phyloP scores from a whole-genome alignment of 2,329 filamentous ascomycete species.

The Arthrobotrys pseudoclavata region DNA sequence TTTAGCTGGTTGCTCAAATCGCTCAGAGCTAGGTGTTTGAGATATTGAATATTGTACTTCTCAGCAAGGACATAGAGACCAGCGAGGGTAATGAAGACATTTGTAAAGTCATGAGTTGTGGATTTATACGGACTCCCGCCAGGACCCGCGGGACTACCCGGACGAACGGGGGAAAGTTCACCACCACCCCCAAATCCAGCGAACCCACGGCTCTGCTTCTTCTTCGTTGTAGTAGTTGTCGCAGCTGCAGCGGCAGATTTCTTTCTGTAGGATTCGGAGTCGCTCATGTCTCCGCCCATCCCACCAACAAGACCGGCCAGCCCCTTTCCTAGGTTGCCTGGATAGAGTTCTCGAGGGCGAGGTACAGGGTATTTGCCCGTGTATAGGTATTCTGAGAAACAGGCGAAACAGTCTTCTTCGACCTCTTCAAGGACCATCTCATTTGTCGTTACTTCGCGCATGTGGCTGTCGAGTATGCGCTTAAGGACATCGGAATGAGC shows the following conservation, averaged over 20 bases:
- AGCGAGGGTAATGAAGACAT: conserved; percentile 67
- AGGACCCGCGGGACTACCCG: conserved; percentile 44
- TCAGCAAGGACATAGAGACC: conserved; percentile 67
- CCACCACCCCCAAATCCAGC: conserved; percentile 52
- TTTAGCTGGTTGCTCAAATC: conserved; percentile 52
- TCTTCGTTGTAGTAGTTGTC: conserved; percentile 40
- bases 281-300: conserved; percentile 48
- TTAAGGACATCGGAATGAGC: conserved; percentile 68
- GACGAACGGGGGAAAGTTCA: conserved; percentile 46
- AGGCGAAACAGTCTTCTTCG: conserved; percentile 69
- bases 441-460: conserved; percentile 67
- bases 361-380: conserved; percentile 68
- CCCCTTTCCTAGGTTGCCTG: conserved; percentile 40
- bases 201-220: conserved; percentile 55
- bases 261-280: conserved; percentile 56
- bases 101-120: conserved; percentile 61
- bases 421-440: conserved; percentile 68
- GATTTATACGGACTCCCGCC: conserved; percentile 44
- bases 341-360: conserved; percentile 60
- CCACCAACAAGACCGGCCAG: conserved; percentile 33
- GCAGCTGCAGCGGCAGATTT: conserved; percentile 37
- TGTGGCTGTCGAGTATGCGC: conserved; percentile 68
- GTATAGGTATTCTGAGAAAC: conserved; percentile 70
- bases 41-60: conserved; percentile 65
- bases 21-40: conserved; percentile 65